Evolutionary conservation across 805 yeast species (phyloP).

Genomic region (Saturnispora galanensis): DNA sequence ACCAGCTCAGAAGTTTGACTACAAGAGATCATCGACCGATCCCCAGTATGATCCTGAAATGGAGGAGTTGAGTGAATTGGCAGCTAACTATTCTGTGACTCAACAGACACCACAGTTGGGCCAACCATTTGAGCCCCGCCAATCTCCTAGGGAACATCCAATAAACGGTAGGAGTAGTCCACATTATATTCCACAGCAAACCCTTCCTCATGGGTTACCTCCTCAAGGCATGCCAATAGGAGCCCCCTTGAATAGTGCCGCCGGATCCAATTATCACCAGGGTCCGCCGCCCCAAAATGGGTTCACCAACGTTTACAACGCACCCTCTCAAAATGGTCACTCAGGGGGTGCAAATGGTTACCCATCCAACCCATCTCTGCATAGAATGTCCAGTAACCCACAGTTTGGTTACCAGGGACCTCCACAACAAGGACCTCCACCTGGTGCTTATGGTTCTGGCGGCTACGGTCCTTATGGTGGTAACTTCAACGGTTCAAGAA

Average conservation of each 20-base stretch:
- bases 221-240: constrained; percentile 25
- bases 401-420: neutral
- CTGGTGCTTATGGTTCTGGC: constrained; percentile 1
- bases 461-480: constrained; percentile 1
- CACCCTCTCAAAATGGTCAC: constrained; percentile 9
- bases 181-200: constrained; percentile 21
- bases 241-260: constrained; percentile 9
- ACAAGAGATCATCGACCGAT: constrained; percentile 12
- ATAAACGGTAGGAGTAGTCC: constrained; percentile 22
- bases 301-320: constrained; percentile 14
- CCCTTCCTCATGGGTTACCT: constrained; percentile 27
- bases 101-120: constrained; percentile 19
- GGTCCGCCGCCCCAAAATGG: constrained; percentile 21
- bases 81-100: constrained; percentile 21
- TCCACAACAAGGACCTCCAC: neutral
- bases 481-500: constrained; percentile 2
- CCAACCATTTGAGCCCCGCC: constrained; percentile 3
- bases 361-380: neutral
- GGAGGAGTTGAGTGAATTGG: constrained; percentile 26
- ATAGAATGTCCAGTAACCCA: neutral
- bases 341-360: neutral
- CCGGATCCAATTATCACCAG: constrained; percentile 21
- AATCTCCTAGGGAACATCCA: constrained; percentile 2
- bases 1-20: neutral
- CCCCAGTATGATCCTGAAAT: constrained; percentile 21